Conservation (phyloP, 2,329 filamentous ascomycete species). For the Fusarium nematophilum region DNA sequence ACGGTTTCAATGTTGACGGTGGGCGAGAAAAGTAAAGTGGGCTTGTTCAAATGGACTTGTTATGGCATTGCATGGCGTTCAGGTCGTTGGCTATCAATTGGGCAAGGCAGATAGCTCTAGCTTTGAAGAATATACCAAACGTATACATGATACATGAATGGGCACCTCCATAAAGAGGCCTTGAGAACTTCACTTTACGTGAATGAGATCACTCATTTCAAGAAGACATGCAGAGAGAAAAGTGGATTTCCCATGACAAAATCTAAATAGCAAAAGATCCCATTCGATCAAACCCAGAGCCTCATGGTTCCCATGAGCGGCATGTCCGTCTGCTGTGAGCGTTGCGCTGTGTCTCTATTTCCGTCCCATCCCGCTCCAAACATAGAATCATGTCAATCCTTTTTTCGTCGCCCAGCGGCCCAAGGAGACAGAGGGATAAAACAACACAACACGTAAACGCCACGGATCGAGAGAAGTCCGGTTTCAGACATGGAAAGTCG, state of each 20-base stretch:
- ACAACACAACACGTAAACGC: slow-evolving; percentile 29
- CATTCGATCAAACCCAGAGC: slow-evolving; percentile 20
- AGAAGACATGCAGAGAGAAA: slow-evolving; percentile 3
- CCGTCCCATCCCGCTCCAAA: slow-evolving; percentile 18
- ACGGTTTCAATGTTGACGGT: slow-evolving; percentile 7
- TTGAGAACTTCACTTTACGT: background rate
- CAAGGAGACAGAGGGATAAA: slow-evolving; percentile 22
- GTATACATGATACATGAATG: background rate
- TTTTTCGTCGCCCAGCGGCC: slow-evolving; percentile 20
- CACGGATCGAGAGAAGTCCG: slow-evolving; percentile 2
- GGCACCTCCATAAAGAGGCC: background rate
- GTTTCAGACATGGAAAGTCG: slow-evolving; percentile 7
- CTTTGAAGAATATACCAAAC: slow-evolving; percentile 37
- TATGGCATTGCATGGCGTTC: slow-evolving; percentile 51
- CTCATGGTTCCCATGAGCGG: slow-evolving; percentile 24
- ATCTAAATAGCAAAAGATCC: slow-evolving; percentile 31
- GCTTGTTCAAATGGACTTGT: slow-evolving; percentile 34
- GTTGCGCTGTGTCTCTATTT: slow-evolving; percentile 37
- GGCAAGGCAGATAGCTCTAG: slow-evolving; percentile 32
- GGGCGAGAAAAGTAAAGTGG: slow-evolving; percentile 24
- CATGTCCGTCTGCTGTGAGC: slow-evolving; percentile 38
- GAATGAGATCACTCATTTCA: background rate
- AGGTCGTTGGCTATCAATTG: slow-evolving; percentile 34
- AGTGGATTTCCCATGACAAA: slow-evolving; percentile 12
- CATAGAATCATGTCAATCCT: slow-evolving; percentile 29